Evolutionary conservation across 108 stramenopile genomes (phyloP), one percentile per base, ranked within the genome.

Genomic region (Licmophora abbreviata): DNA sequence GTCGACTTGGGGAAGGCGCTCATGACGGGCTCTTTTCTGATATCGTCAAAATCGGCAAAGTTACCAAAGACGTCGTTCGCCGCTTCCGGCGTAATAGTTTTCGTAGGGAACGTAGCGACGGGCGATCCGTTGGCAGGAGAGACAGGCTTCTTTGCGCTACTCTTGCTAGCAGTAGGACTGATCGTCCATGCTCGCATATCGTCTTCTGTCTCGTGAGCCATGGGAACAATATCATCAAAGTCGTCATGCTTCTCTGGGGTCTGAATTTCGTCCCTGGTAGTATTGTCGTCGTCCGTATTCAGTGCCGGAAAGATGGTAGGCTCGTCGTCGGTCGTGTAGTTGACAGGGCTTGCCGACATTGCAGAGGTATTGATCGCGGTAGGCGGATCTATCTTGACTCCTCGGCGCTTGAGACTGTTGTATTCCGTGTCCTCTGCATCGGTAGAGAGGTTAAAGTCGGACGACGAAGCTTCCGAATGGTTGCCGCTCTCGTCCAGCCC

Each of bases 361-460:
- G 32, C 55, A 23, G 22, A 48, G 23, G 54, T 25, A 37, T 37
- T 33, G 45, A 8, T 44, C 66, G 50, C 17, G 21, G 51, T 36
- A 88, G 48, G 7, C 35, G 41, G 55, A 82, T 81, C 49, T 84
- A 88, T 42, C 82, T 77, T 17, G 77, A 69, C 51, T 88, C 87
- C 30, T 84, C 87, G 15, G 76, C 66, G 50, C 17, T 23, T 58
- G 36, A 88, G 48, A 9, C 35, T 46, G 55, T 84, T 81, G 51
- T 84, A 88, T 42, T 84, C 79, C 20, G 77, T 71, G 52, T 88
- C 87, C 30, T 84, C 87, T 14, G 76, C 76, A 53, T 88, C 83
- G 0, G 79, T 74, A 11, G 73, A 76, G 7, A 88, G 65, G 35
- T 78, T 72, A 55, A 78, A 78, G 14, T 69, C 66, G 24, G 51